Evolutionary conservation across 1,284 basidiomycete species (phyloP).

Genomic region (Trichosporon ovoides): DNA sequence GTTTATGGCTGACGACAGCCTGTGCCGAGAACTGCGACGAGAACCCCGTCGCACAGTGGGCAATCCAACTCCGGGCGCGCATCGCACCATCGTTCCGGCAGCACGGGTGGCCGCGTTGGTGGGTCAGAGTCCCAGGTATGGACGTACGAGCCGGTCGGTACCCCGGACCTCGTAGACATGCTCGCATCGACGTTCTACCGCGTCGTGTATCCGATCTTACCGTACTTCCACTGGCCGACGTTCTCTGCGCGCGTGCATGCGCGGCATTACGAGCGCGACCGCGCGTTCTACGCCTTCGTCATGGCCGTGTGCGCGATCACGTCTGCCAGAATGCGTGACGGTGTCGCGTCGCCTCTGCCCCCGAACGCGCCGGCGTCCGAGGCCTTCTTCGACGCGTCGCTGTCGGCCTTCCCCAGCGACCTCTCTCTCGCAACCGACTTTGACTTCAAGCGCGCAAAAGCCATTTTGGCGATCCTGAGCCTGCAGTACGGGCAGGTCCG

Average conservation of each 20-base stretch:
- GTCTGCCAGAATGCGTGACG: conserved; percentile 40
- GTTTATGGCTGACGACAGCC: conserved; percentile 7
- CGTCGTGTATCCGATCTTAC: conserved; percentile 39
- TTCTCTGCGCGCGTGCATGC: conserved; percentile 27
- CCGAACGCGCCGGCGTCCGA: conserved; percentile 22
- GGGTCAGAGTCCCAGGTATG: conserved; percentile 12
- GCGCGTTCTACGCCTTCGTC: conserved; percentile 33
- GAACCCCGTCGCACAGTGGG: background rate
- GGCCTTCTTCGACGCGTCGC: conserved; percentile 28
- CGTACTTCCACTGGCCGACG: conserved; percentile 46
- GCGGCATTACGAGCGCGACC: conserved; percentile 30
- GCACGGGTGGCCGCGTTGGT: background rate
- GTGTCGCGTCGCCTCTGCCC: conserved; percentile 14
- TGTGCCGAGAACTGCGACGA: conserved; percentile 5
- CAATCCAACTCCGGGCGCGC: background rate
- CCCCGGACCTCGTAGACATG: conserved; percentile 27
- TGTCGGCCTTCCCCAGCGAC: conserved; percentile 54
- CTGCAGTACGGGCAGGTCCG: conserved; percentile 36
- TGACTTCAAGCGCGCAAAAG: conserved; percentile 67
- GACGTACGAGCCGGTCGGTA: conserved; percentile 32
- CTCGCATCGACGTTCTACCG: conserved; percentile 31
- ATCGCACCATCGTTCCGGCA: background rate
- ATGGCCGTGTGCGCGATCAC: conserved; percentile 43
- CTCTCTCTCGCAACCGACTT: conserved; percentile 82
- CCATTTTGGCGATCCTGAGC: conserved; percentile 34